Evolutionary conservation across 208 protist genomes (phyloP), one percentile per base, ranked within the genome.

Genomic region (Lotmaria passim): DNA sequence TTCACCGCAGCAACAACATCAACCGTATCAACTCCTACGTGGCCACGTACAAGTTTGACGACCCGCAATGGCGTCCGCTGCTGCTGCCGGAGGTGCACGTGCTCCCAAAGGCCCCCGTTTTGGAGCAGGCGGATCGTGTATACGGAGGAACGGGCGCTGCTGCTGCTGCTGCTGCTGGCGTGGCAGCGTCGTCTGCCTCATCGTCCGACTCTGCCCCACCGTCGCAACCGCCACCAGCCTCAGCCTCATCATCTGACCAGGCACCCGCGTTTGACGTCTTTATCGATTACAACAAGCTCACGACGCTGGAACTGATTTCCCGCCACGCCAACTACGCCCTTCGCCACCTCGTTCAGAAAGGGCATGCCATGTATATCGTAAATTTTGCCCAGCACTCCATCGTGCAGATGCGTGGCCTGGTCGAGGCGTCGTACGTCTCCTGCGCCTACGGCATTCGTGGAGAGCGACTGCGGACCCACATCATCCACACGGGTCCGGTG

Each of bases 1-100:
- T 94, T 10, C 87, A 66, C 23, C 89, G 91, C 28, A 91, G 86
- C 74, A 90, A 75, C 55, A 90, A 89, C 75, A 79, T 94, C 24
- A 92, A 91, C 63, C 70, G 67, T 30, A 82, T 96, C 31, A 93
- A 91, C 76, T 80, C 76, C 30, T 96, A 94, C 72, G 70, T 94
- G 14, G 89, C 83, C 12, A 93, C 86, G n/a, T 96, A 96, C 76
- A 96, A 94, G 73, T 88, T 94, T 58, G 73, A 86, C 46, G 88
- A 96, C 61, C 89, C 88, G 24, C 86, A 93, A 59, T 96, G 91
- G 89, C 69, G 76, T 30, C 81, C 88, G 31, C 55, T 96, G n/a
- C 78, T 96, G 36, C 65, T 93, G 57, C 90, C 90, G 19, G 67
- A 84, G 60, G 90, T 95, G 43, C 78, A 75, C 62, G 57, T 90